Conservation (phyloP, 2,329 filamentous ascomycete genomes). For the Uncinocarpus reesii region DNA sequence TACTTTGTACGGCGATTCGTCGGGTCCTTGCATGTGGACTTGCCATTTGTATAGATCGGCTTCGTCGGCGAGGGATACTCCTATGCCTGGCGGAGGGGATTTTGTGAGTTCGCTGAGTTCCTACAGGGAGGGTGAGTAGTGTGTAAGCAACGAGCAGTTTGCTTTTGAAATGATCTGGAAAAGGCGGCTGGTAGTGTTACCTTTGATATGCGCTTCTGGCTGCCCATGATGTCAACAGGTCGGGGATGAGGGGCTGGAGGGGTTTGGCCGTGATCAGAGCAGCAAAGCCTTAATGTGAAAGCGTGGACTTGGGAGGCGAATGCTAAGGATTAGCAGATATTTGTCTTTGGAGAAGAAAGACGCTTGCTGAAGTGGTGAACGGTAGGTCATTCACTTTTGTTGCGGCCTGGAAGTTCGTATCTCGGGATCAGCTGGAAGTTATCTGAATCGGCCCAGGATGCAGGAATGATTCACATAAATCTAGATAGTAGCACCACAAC, state of each 20-base stretch:
- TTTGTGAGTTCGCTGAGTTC: conserved; percentile 50
- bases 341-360: no score
- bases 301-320: no score
- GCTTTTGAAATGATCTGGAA: not conserved
- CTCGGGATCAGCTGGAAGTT: not conserved
- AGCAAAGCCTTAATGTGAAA: not conserved
- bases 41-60: conserved; percentile 59
- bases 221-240: conserved; percentile 31
- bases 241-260: not conserved
- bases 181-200: conserved; percentile 21
- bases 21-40: conserved; percentile 55
- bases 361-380: no score
- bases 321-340: no score
- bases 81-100: conserved; percentile 48
- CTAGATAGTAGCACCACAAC: no score
- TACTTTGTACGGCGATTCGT: conserved; percentile 56
- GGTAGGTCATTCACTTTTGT: no score
- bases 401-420: not conserved
- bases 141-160: conserved; percentile 1
- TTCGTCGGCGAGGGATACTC: conserved; percentile 50
- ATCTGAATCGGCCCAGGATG: no score
- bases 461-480: no score
- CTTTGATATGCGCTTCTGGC: conserved; percentile 41
- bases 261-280: not conserved
- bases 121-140: conserved; percentile 30